Evolutionary conservation across 768 basidiomycete genomes (phyloP).

Genomic region (Crassisporium funariophilum): DNA sequence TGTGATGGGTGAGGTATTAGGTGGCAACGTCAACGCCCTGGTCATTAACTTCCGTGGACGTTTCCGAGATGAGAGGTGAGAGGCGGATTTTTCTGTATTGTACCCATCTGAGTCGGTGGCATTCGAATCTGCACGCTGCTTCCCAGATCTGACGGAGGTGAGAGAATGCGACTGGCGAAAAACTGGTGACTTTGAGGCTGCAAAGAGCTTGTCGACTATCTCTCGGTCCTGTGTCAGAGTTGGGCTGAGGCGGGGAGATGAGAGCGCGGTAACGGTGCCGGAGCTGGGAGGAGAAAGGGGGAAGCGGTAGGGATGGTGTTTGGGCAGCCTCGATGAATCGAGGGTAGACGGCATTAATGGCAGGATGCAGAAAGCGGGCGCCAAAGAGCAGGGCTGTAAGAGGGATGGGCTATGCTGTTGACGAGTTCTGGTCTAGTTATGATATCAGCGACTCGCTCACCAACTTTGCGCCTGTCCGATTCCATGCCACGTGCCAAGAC

Average conservation of each 20-base stretch:
- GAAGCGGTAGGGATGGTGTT: slow-evolving; percentile 21
- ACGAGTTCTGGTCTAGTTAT: no score
- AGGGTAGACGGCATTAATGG: slow-evolving; percentile 22
- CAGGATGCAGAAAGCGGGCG: no score
- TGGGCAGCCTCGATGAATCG: slow-evolving; percentile 19
- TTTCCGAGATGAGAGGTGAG: slow-evolving; percentile 29
- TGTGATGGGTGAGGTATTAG: slow-evolving; percentile 26
- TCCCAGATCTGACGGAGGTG: slow-evolving; percentile 23
- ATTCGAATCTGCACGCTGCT: slow-evolving; percentile 30
- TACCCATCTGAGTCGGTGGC: slow-evolving; percentile 47
- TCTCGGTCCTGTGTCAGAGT: slow-evolving; percentile 17
- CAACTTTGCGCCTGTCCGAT: slow-evolving; percentile 9
- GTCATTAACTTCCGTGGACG: slow-evolving; percentile 31
- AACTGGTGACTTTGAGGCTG: slow-evolving; percentile 11
- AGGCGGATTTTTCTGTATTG: slow-evolving; percentile 42
- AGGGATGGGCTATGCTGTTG: no score
- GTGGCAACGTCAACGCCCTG: slow-evolving; percentile 42
- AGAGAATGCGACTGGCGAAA: slow-evolving; percentile 32
- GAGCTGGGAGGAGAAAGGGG: slow-evolving; percentile 29
- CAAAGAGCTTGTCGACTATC: slow-evolving; percentile 20
- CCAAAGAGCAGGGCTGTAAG: no score
- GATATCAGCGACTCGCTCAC: slow-evolving; percentile 24
- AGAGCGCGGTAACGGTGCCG: slow-evolving; percentile 21
- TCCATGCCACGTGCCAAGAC: slow-evolving; percentile 34
- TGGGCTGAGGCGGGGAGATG: slow-evolving; percentile 24